A percentile compares a stretch with the other conserved stretches of the same genome.
Conservation (phyloP, 2,329 filamentous ascomycete species). For the Exophiala phaeomuriformis region DNA sequence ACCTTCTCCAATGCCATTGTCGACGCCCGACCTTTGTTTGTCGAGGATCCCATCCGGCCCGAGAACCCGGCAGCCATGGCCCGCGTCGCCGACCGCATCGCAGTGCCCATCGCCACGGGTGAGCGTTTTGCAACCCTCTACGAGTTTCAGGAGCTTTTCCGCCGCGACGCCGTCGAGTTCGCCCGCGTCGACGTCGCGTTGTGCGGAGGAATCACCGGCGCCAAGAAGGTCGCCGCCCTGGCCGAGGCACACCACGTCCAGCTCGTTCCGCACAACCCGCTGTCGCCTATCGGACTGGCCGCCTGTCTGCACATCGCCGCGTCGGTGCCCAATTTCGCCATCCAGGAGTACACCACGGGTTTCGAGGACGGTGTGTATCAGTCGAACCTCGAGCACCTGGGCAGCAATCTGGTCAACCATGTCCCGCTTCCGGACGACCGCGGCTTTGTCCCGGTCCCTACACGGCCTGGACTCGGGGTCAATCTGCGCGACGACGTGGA, state of each 20-base stretch:
- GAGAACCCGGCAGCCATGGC: slow-evolving; percentile 59
- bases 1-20: slow-evolving; percentile 50
- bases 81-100: slow-evolving; percentile 48
- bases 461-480: slow-evolving; percentile 57
- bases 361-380: slow-evolving; percentile 51
- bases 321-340: slow-evolving; percentile 54
- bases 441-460: slow-evolving; percentile 56
- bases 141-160: slow-evolving; percentile 62
- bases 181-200: slow-evolving; percentile 63
- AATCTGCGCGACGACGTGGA: slow-evolving; percentile 57
- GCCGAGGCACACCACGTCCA: slow-evolving; percentile 63
- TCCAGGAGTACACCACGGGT: slow-evolving; percentile 62
- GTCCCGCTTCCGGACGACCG: slow-evolving; percentile 43
- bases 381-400: slow-evolving; percentile 34
- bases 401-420: slow-evolving; percentile 52
- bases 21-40: slow-evolving; percentile 50
- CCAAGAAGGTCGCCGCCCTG: slow-evolving; percentile 58
- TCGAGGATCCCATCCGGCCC: slow-evolving; percentile 62
- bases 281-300: slow-evolving; percentile 62
- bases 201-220: slow-evolving; percentile 61
- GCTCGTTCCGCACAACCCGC: slow-evolving; percentile 61
- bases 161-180: slow-evolving; percentile 58
- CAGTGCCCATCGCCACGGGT: slow-evolving; percentile 59
- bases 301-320: slow-evolving; percentile 60
- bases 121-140: slow-evolving; percentile 62